Evolutionary conservation across 2,329 filamentous ascomycete species (phyloP).

Genomic region (Aureobasidium lini): DNA sequence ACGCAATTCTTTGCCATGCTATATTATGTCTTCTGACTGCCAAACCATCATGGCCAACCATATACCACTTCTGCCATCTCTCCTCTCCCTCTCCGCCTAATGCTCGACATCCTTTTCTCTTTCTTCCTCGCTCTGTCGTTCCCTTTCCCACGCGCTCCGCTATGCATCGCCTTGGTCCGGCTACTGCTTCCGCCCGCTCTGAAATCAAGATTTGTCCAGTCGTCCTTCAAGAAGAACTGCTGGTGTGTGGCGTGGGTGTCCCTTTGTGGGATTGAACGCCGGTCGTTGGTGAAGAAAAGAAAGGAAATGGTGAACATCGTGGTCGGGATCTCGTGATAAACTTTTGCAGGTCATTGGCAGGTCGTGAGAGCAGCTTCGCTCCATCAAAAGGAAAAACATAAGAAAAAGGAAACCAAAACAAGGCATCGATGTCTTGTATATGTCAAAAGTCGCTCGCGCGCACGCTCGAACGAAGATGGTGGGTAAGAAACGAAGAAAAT

Average conservation of each 20-base stretch:
- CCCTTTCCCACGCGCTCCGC: not conserved
- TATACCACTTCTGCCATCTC: constrained; percentile 7
- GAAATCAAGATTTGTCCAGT: not conserved
- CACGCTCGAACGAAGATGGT: constrained; percentile 5
- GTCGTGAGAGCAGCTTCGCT: constrained; percentile 10
- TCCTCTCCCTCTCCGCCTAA: constrained; percentile 13
- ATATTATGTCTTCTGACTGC: not conserved
- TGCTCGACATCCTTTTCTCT: not conserved
- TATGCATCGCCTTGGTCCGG: not conserved
- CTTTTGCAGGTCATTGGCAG: constrained; percentile 10
- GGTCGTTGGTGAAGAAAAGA: not conserved
- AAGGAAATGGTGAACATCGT: not conserved
- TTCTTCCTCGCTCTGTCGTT: not conserved
- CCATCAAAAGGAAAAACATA: not conserved
- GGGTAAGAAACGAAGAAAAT: not conserved
- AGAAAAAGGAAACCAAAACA: not conserved
- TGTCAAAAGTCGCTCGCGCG: constrained; percentile 1
- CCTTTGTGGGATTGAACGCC: not conserved
- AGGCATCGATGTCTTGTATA: not conserved
- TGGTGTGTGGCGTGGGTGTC: not conserved
- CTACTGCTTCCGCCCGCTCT: not conserved
- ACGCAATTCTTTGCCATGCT: not conserved
- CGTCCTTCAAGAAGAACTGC: not conserved
- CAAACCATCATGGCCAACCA: not conserved
- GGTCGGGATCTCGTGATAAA: constrained; percentile 15